phyloP scores from a whole-genome alignment of 108 stramenopile genomes.

The Nannochloropsis gaditana region DNA sequence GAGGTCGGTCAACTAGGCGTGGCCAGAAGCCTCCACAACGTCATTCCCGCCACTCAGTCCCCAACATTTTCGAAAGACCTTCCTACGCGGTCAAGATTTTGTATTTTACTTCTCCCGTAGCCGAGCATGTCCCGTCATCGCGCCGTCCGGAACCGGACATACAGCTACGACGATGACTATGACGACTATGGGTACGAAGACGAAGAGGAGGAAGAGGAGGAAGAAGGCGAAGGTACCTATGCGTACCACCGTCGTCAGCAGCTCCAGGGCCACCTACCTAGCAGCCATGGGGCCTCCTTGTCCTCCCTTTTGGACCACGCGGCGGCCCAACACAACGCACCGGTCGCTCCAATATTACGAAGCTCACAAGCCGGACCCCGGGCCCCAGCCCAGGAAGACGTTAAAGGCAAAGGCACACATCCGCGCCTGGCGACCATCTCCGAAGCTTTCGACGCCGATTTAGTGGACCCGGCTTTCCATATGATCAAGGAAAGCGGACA shows the following conservation, averaged over 20 bases:
- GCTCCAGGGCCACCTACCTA: not conserved
- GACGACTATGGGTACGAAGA: slow-evolving; percentile 32
- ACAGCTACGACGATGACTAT: slow-evolving; percentile 37
- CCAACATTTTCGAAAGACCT: too few species aligned
- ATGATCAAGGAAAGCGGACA: not conserved
- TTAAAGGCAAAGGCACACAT: not conserved
- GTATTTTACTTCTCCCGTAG: too few species aligned
- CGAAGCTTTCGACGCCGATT: not conserved
- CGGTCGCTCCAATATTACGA: slow-evolving; percentile 2
- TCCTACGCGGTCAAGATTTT: too few species aligned
- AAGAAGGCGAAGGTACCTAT: slow-evolving; percentile 27
- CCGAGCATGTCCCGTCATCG: slow-evolving; percentile 38
- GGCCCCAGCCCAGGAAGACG: not conserved
- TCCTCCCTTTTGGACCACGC: not conserved
- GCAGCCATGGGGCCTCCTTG: not conserved
- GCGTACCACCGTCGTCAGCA: slow-evolving; percentile 5
- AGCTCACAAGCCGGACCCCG: not conserved
- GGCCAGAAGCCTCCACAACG: too few species aligned
- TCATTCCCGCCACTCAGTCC: too few species aligned
- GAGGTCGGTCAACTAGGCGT: too few species aligned
- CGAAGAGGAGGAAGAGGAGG: slow-evolving; percentile 34
- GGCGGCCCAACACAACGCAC: not conserved
- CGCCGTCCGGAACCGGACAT: slow-evolving; percentile 38
- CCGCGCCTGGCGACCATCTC: not conserved
- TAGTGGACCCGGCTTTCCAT: not conserved